Base-by-base conservation (phyloP, 2,329 filamentous ascomycete genomes). In the Mollisia scopiformis region DNA sequence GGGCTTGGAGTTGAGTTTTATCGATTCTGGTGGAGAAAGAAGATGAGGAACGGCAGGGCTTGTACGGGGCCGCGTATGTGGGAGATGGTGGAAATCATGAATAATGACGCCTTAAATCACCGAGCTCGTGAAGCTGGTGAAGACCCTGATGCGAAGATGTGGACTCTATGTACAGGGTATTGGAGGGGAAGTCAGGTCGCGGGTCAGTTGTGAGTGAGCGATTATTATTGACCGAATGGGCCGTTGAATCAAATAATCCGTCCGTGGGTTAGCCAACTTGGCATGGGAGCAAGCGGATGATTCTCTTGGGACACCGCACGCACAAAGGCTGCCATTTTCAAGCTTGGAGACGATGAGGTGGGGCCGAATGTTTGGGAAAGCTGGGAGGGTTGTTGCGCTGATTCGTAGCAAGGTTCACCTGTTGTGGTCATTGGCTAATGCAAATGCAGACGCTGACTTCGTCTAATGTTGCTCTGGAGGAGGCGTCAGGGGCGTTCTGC, bases 291-390 rank as follows among this genome's bases (percentile, higher is more conserved):
- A 30, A 31, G 35, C 27, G 35, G 7, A 8, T 39, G 14, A 28
- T 47, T 56, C 41, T 33, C 58, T 57, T 63, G 57, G 59, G 61
- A 62, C 39, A 65, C 63, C 63, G 62, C 61, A 62, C 57, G 41
- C 21, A 27, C 35, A 28, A 46, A 14, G 41, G 55, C 57, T 13
- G 41, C 25, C 57, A 49, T 50, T 62, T 46, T 56, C 51, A 43
- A 57, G 25, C 39, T 56, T 63, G 61, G 64, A 66, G 58, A 64
- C 64, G 60, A 64, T 37, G 31, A 35, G 23, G 55, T 58, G 57
- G 59, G 58, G 55, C 57, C 30, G 49, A 47, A 41, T 6, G 56
- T 55, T 50, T n/a, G n/a, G 11, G 46, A 43, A 59, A 52, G 54
- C 31, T 53, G 43, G 54, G 30, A 62, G 16, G 46, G 47, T 33